A percentile compares a stretch with the other conserved stretches of the same genome.
Evolutionary conservation across 306 rosid genomes (phyloP).

Genomic region (Quillaja saponaria): DNA sequence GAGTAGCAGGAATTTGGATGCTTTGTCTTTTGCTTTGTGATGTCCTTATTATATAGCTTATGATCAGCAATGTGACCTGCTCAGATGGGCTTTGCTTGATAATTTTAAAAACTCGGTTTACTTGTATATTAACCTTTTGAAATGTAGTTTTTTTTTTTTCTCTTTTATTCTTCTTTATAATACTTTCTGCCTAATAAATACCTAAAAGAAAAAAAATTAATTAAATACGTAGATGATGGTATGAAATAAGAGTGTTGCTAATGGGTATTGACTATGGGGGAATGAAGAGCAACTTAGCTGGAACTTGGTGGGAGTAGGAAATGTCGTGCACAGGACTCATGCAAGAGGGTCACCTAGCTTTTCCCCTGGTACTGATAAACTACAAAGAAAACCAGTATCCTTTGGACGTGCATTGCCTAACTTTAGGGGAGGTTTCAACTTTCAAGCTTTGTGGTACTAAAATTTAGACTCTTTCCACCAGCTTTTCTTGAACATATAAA

Average conservation of each 20-base stretch:
- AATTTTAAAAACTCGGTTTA: conserved; percentile 18
- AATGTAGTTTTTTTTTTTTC: background rate
- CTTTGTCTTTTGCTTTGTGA: conserved; percentile 20
- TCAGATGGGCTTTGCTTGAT: conserved; percentile 19
- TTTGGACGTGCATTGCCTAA: conserved; percentile 20
- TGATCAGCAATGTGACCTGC: conserved; percentile 12
- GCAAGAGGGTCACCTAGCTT: background rate
- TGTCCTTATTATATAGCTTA: conserved; percentile 50
- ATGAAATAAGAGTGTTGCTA: background rate
- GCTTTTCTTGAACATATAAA: no score
- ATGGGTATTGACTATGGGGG: background rate
- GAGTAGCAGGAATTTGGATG: conserved; percentile 30
- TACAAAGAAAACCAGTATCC: background rate
- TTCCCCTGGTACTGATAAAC: background rate
- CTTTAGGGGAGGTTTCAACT: no score
- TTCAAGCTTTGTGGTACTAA: no score
- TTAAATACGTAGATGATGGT: background rate
- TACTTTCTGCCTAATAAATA: background rate
- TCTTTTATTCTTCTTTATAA: background rate
- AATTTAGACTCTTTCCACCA: no score
- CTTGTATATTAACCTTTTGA: conserved; percentile 31
- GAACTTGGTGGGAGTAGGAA: conserved; percentile 35
- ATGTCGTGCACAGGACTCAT: conserved; percentile 37
- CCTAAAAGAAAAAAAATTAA: background rate
- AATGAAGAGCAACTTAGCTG: conserved; percentile 29